Evolutionary conservation across 2,329 filamentous ascomycete species (phyloP), one percentile per base, ranked within the genome.

Genomic region (Pseudogymnoascus sp.): DNA sequence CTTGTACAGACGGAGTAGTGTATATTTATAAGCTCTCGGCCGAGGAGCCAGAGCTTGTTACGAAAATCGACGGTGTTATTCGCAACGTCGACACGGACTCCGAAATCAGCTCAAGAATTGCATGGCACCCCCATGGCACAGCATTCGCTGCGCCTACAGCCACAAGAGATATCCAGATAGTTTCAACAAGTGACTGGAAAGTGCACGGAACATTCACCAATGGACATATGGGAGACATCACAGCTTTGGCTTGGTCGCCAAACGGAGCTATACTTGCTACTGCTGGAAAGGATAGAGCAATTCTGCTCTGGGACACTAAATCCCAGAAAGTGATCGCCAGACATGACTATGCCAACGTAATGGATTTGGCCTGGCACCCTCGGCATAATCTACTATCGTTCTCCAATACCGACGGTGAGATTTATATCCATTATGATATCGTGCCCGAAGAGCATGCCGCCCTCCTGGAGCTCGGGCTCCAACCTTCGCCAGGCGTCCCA

Each of bases 121-220:
- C 85, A 0, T 99, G 94, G 94, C 94, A 97, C 75, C 95, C 95
- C 0, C 93, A 97, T 71, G 93, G 94, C 17, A 84, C 90, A 66
- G 90, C 92, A 2, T 96, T 99, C 74, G 92, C 90, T 1, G 86
- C 89, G 17, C 86, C 91, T 0, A 96, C 92, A 17, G 83, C 88
- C 0, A 91, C 88, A 21, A 84, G 87, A 75, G 88, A 96, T 71
- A 85, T 96, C 29, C 88, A 95, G 69, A 84, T 97, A 39, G 83
- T 97, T 61, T 96, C 93, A n/a, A 86, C 86, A 64, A 85, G 84
- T 60, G 91, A 97, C 72, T 97, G 93, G 89, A 89, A 92, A 71
- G 87, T 88, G 67, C 92, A 97, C 73, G 84, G 88, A 63, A 76
- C 79, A 0, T 99, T 99, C 71, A 77, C 85, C 6, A 85, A 86